Evolutionary conservation across 2,329 filamentous ascomycete species (phyloP), one percentile per base, ranked within the genome.

Genomic region (Exophiala bonariae): DNA sequence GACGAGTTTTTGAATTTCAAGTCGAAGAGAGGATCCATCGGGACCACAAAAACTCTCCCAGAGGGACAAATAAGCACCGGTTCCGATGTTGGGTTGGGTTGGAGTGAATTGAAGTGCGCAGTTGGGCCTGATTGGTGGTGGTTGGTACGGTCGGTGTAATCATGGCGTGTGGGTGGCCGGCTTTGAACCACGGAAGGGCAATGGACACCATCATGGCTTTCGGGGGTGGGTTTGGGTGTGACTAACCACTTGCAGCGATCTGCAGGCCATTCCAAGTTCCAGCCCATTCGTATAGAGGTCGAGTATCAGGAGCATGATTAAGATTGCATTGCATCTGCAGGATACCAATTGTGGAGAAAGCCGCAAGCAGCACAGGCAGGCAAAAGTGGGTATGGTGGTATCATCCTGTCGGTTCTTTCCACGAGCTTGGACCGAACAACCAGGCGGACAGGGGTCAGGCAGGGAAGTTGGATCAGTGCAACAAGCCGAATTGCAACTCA

Each of bases 321-420:
- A 37, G 35, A 37, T 37, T 37, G 35, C 35, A 37, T 37, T 37
- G 16, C 35, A 13, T 16, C 19, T 37, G 35, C 35, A 37, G 35
- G 17, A 37, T 16, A 13, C 6, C 7, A 37, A 22, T 16, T 37
- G 35, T 16, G 19, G 35, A 18, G 18, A 17, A 35, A 7, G 32
- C 8, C 14, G 14, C n/a, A 4, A 19, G 18, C 18, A 4, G 18
- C 14, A 13, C 14, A 18, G 7, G n/a, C n/a, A 18, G 35, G 14
- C 18, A 19, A 19, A 8, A 18, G 14, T 19, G 11, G 11, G 18
- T 37, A 7, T 19, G 18, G 35, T 18, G 14, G n/a, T 17, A 22
- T 13, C 35, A 20, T 37, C 17, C 35, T 34, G 13, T 34, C 28
- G 28, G 28, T 31, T 31, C 28, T 31, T 9, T 35, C 8, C 32